Conservation (phyloP, 176 grass and related monocot genomes). For the Carex cristatella region DNA sequence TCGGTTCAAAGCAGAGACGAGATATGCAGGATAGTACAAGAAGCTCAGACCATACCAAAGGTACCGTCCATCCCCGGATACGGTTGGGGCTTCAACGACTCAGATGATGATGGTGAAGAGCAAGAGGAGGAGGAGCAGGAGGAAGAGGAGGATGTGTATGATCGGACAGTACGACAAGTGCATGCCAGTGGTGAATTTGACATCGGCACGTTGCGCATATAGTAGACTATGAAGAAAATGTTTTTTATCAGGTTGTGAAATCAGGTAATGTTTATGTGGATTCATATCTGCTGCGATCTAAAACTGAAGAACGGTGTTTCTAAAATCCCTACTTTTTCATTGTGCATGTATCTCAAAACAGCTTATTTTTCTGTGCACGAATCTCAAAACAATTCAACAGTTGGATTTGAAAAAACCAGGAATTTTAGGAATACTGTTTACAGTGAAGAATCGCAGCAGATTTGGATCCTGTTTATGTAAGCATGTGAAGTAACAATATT, state of each 20-base stretch:
- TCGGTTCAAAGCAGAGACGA: slow-evolving; percentile 71
- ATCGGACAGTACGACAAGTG: slow-evolving; percentile 50
- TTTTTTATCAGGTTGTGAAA: neutral
- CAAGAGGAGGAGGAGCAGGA: neutral
- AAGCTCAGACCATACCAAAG: slow-evolving; percentile 52
- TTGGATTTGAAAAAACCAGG: no score
- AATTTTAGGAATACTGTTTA: no score
- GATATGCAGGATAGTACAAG: slow-evolving; percentile 63
- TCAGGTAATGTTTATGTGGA: neutral
- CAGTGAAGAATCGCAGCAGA: no score
- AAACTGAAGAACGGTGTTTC: no score
- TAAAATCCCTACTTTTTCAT: no score
- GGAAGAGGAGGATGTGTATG: slow-evolving; percentile 55
- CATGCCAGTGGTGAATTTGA: slow-evolving; percentile 66
- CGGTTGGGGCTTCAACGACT: slow-evolving; percentile 38
- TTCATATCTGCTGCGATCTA: no score
- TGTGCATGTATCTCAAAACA: no score
- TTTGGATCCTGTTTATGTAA: neutral
- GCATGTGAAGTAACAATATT: neutral
- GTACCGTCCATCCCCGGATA: slow-evolving; percentile 39
- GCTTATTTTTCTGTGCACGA: no score
- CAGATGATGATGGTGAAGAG: slow-evolving; percentile 29
- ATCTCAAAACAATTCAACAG: no score
- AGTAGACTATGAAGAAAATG: neutral
- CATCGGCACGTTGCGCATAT: slow-evolving; percentile 40